phyloP scores from a whole-genome alignment of 108 stramenopile species.

The Aurantiochytrium sp. region DNA sequence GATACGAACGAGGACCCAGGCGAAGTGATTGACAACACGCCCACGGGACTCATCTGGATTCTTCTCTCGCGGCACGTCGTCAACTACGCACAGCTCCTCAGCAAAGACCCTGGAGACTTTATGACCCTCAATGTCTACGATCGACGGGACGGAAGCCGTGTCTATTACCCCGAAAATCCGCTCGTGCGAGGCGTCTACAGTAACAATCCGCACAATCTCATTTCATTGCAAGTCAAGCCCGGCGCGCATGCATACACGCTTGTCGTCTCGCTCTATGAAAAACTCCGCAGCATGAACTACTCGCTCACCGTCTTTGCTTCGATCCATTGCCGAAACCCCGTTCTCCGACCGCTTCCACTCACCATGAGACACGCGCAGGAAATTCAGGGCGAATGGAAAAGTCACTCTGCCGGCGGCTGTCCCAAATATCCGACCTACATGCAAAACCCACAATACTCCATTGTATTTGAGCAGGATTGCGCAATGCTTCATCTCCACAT shows the following conservation, averaged over 20 bases:
- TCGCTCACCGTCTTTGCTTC: neutral
- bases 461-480: neutral
- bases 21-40: too few relatives aligned
- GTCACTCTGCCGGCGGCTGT: neutral
- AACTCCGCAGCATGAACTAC: slow-evolving; percentile 39
- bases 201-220: slow-evolving; percentile 44
- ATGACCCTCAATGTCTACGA: slow-evolving; percentile 47
- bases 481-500: neutral
- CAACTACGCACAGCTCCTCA: neutral
- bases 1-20: too few relatives aligned
- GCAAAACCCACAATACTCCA: neutral
- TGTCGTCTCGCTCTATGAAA: slow-evolving; percentile 46
- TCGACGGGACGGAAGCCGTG: neutral
- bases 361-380: neutral
- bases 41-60: neutral
- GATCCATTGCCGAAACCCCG: neutral
- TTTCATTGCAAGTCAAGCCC: neutral
- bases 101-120: slow-evolving; percentile 21
- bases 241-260: slow-evolving; percentile 27
- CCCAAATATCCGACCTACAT: neutral
- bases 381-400: neutral
- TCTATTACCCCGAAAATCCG: slow-evolving; percentile 29
- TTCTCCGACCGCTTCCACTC: neutral
- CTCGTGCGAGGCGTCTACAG: slow-evolving; percentile 36
- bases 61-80: neutral